These are phyloP conservation scores for Ogataea zsoltii DNA, from an alignment of 805 yeast genomes.

Conservation along the genomic window DNA sequence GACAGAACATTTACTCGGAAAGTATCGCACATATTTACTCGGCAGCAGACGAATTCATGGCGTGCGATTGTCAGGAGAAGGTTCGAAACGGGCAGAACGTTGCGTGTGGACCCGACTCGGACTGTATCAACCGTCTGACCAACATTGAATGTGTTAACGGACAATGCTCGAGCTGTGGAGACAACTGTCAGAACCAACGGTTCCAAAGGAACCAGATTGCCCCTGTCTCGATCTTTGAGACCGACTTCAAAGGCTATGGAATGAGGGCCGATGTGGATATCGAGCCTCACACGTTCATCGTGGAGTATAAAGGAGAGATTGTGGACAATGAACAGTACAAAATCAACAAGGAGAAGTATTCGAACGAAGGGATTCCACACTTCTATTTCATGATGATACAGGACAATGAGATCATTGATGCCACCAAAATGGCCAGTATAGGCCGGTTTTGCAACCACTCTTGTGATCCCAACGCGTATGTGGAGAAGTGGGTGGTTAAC, in stretches of 20 bases:
- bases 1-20: slow-evolving; percentile 60
- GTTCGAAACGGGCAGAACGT: slow-evolving; percentile 44
- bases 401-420: slow-evolving; percentile 91
- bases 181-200: slow-evolving; percentile 80
- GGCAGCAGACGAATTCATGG: slow-evolving; percentile 76
- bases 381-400: slow-evolving; percentile 96
- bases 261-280: slow-evolving; percentile 67
- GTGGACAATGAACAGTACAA: slow-evolving; percentile 79
- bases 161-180: slow-evolving; percentile 66
- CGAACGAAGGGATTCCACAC: slow-evolving; percentile 66
- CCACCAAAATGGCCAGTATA: slow-evolving; percentile 83
- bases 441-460: slow-evolving; percentile 95
- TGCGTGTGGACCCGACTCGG: slow-evolving; percentile 85
- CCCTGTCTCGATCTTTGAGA: slow-evolving; percentile 73
- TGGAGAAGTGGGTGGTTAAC: slow-evolving; percentile 96
- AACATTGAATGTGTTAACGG: slow-evolving; percentile 86
- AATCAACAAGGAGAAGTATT: slow-evolving; percentile 72
- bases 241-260: slow-evolving; percentile 89
- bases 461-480: slow-evolving; percentile 91
- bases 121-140: slow-evolving; percentile 90
- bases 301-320: slow-evolving; percentile 94
- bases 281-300: slow-evolving; percentile 67
- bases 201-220: slow-evolving; percentile 81
- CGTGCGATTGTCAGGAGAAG: slow-evolving; percentile 80
- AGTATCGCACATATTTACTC: slow-evolving; percentile 64